Conservation (phyloP, 306 rosid genomes). For the Alnus glutinosa region DNA sequence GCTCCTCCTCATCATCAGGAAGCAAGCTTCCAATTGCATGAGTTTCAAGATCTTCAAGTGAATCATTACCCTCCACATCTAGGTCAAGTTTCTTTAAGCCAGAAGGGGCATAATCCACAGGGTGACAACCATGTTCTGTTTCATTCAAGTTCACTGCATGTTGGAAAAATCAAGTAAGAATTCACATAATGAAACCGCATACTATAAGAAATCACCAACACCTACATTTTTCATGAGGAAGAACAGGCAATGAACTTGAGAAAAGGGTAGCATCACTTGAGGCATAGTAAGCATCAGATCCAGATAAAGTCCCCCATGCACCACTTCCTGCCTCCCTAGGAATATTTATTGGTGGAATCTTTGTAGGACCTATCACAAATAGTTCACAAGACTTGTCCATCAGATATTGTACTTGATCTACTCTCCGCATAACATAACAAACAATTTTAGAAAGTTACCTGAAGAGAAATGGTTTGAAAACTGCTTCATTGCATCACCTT, state of each 20-base stretch:
- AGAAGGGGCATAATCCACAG: constrained; percentile 53
- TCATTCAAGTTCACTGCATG: constrained; percentile 69
- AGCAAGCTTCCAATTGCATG: constrained; percentile 56
- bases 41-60: constrained; percentile 49
- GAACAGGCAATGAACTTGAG: constrained; percentile 80
- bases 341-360: constrained; percentile 46
- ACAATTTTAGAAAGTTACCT: constrained; percentile 41
- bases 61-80: constrained; percentile 43
- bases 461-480: constrained; percentile 44
- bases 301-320: constrained; percentile 53
- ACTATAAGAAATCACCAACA: constrained; percentile 15
- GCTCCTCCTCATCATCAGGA: constrained; percentile 80
- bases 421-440: constrained; percentile 1
- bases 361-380: constrained; percentile 47
- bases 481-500: constrained; percentile 65
- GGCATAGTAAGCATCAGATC: constrained; percentile 52
- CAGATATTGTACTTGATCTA: constrained; percentile 13
- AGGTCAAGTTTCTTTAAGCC: constrained; percentile 46
- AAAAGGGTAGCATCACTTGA: constrained; percentile 77
- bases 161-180: constrained; percentile 32
- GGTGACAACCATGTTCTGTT: constrained; percentile 42
- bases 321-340: constrained; percentile 43
- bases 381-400: constrained; percentile 14
- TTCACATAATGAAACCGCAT: neutral
- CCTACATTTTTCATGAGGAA: constrained; percentile 74